Evolutionary conservation across 352 stramenopile genomes (phyloP), one percentile per base, ranked within the genome.

Genomic region (Globisporangium okanoganense): DNA sequence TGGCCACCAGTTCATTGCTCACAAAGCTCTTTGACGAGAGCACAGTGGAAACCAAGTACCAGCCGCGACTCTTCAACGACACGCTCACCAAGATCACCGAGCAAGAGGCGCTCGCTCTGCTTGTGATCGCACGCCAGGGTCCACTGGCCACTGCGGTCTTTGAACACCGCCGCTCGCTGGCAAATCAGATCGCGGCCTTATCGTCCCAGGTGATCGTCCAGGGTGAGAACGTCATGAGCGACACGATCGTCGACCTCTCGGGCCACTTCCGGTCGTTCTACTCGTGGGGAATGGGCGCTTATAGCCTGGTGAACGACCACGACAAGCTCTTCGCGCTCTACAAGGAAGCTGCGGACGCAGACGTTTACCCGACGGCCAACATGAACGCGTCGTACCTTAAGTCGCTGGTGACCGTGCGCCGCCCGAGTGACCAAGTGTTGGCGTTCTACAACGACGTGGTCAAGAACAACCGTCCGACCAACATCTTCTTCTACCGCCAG

Each of bases 401-500:
- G 27, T 66, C 75, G 35, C 59, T 90, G 10, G 69, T 87, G 52
- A 67, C 50, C 18, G 58, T 73, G 47, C 64, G 52, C 29, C 49
- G 29, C 14, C 64, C 75, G 2, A 73, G 67, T 20, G 66, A 75
- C 43, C 67, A 84, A 29, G 71, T 75, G 20, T 68, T 77, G n/a
- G 67, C 71, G n/a, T 76, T 88, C 56, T 88, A 79, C 50, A 50
- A 72, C 27, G 35, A 67, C 16, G 70, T 86, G n/a, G 51, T 54
- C 29, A 62, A 67, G 8, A 66, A 83, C 36, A 72, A 70, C 48
- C 69, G 70, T 0, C 76, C 78, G 25, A 75, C 70, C 24, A 85
- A 81, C n/a, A 38, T 87, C 18, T 88, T 74, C 40, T 88, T 90
- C 54, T 90, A 85, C 44, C 70, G 80, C 0, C 64, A 87, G 24